These are phyloP conservation scores for Suhomyces taliae DNA, from an alignment of 1,139 yeast genomes.

Conservation along the genomic window DNA sequence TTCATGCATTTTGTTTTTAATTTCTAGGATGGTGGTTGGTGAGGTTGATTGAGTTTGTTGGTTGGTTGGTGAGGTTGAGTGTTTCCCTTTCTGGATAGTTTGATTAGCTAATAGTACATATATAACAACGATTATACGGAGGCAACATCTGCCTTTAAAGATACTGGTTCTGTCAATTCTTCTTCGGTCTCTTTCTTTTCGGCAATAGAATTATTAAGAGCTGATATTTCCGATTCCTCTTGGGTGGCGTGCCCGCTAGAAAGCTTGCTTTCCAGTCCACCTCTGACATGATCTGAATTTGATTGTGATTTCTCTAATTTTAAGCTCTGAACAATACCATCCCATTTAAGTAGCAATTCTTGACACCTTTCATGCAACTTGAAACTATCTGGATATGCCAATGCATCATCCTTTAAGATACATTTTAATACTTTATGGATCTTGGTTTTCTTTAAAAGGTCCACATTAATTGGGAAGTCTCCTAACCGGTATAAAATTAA, in stretches of 20 bases:
- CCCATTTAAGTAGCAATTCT: slow-evolving; percentile 48
- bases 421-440: slow-evolving; percentile 56
- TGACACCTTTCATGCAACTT: slow-evolving; percentile 49
- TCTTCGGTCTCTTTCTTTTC: slow-evolving; percentile 11
- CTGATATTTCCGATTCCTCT: slow-evolving; percentile 40
- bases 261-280: slow-evolving; percentile 14
- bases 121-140: slow-evolving; percentile 9
- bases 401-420: slow-evolving; percentile 40
- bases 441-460: slow-evolving; percentile 52
- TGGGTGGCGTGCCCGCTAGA: slow-evolving; percentile 14
- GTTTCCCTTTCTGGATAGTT: not conserved
- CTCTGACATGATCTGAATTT: slow-evolving; percentile 9
- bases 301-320: slow-evolving; percentile 30
- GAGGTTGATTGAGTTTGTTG: too few relatives aligned
- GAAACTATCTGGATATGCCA: slow-evolving; percentile 48
- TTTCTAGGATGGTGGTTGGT: too few relatives aligned
- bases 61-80: too few relatives aligned
- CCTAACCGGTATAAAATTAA: slow-evolving; percentile 52
- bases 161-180: slow-evolving; percentile 5
- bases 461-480: slow-evolving; percentile 54
- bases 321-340: slow-evolving; percentile 34
- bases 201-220: slow-evolving; percentile 15
- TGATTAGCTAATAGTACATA: slow-evolving; percentile 12
- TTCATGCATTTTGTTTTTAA: too few relatives aligned
- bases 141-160: slow-evolving; percentile 7